phyloP scores from a whole-genome alignment of 805 yeast species.

The Wickerhamiella lipophila region DNA sequence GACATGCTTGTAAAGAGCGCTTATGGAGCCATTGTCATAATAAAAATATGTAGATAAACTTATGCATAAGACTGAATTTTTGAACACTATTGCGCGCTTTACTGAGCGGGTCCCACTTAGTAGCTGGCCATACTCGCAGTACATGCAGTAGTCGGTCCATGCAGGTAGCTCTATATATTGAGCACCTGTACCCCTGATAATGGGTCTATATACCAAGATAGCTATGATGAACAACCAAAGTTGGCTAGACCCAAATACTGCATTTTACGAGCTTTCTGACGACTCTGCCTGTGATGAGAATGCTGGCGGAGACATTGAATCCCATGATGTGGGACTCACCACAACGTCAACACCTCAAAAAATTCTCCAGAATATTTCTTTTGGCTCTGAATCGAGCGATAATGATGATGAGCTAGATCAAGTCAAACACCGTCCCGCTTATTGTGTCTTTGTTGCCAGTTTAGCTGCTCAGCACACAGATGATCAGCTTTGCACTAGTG shows the following conservation, averaged over 20 bases:
- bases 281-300: background rate
- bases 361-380: background rate
- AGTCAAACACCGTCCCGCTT: slow-evolving; percentile 40
- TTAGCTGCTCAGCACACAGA: slow-evolving; percentile 53
- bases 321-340: background rate
- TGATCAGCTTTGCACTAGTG: slow-evolving; percentile 58
- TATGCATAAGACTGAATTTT: background rate
- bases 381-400: background rate
- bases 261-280: background rate
- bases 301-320: background rate
- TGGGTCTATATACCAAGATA: background rate
- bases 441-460: slow-evolving; percentile 84
- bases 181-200: too few relatives aligned
- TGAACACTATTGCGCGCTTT: background rate
- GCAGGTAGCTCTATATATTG: background rate
- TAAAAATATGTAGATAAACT: background rate
- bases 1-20: background rate
- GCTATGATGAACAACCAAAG: background rate
- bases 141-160: background rate
- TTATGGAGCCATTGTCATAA: background rate
- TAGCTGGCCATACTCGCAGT: background rate
- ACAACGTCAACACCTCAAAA: background rate
- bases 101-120: background rate
- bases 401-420: background rate
- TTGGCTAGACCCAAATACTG: background rate